phyloP scores from a whole-genome alignment of 768 basidiomycete genomes.

The Antrodiella citrinella region DNA sequence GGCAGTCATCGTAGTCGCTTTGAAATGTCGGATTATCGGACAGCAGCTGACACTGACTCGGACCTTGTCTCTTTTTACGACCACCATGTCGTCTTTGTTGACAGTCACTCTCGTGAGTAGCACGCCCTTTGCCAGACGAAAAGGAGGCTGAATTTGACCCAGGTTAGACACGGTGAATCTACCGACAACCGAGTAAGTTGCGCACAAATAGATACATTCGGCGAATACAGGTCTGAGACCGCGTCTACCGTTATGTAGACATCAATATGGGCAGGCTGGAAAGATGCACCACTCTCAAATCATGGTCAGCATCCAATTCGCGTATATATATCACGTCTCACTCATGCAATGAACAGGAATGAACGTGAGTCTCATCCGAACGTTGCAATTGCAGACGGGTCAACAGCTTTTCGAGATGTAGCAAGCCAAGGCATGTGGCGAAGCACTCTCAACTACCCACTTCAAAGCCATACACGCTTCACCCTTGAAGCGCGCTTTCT shows the following conservation, averaged over 20 bases:
- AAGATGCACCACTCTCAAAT: conserved; percentile 64
- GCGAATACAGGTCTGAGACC: neutral
- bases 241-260: neutral
- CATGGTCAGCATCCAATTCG: conserved; percentile 42
- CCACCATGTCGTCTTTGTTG: neutral
- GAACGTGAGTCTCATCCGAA: conserved; percentile 18
- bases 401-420: conserved; percentile 1
- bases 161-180: conserved; percentile 76
- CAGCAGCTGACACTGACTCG: too few relatives aligned
- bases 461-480: conserved; percentile 60
- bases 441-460: conserved; percentile 36
- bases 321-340: neutral
- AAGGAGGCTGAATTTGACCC: neutral
- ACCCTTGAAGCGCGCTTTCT: conserved; percentile 52
- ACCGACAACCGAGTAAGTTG: conserved; percentile 60
- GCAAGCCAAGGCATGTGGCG: conserved; percentile 39
- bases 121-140: neutral
- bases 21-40: too few relatives aligned
- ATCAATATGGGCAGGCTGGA: conserved; percentile 69
- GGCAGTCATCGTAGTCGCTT: too few relatives aligned
- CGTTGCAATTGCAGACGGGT: too few relatives aligned
- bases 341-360: conserved; percentile 17
- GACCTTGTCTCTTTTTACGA: neutral
- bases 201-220: neutral
- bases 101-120: conserved; percentile 15